Conservation (phyloP, 2,329 filamentous ascomycete genomes). For the Ophiocordyceps camponoti-rufipedis region DNA sequence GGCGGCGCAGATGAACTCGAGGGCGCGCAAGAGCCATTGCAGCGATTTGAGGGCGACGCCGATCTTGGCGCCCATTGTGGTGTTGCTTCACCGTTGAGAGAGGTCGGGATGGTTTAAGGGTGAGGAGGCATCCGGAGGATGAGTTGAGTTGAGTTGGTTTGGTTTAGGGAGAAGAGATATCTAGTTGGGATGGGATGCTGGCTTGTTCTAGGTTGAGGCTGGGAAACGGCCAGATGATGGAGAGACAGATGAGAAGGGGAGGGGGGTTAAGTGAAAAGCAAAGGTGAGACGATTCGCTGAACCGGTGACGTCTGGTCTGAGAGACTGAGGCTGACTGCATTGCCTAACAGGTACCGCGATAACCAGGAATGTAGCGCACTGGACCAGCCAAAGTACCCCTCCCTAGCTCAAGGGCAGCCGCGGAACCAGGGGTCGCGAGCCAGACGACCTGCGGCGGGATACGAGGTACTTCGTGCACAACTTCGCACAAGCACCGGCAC, state of each 20-base stretch:
- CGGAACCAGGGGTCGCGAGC: not conserved
- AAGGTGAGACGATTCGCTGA: too few species aligned
- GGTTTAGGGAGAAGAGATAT: not conserved
- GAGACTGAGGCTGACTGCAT: too few species aligned
- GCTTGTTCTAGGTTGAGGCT: too few species aligned
- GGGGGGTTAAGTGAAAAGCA: too few species aligned
- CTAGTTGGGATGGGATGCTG: not conserved
- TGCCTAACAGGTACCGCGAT: not conserved
- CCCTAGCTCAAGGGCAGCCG: not conserved
- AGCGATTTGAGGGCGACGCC: slow-evolving; percentile 43
- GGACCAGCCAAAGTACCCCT: not conserved
- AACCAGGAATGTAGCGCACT: not conserved
- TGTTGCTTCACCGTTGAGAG: not conserved
- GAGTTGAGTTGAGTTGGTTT: not conserved
- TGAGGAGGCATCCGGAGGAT: not conserved
- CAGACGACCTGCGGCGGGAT: not conserved
- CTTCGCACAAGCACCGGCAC: too few species aligned
- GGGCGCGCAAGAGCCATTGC: slow-evolving; percentile 52
- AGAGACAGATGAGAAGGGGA: not conserved
- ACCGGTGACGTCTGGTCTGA: too few species aligned
- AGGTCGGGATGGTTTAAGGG: not conserved
- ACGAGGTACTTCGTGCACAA: not conserved
- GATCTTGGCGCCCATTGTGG: slow-evolving; percentile 12
- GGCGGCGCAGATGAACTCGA: slow-evolving; percentile 55
- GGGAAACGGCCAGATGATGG: not conserved